Evolutionary conservation across 768 basidiomycete genomes (phyloP).

Genomic region (Amanita pseudoporphyria): DNA sequence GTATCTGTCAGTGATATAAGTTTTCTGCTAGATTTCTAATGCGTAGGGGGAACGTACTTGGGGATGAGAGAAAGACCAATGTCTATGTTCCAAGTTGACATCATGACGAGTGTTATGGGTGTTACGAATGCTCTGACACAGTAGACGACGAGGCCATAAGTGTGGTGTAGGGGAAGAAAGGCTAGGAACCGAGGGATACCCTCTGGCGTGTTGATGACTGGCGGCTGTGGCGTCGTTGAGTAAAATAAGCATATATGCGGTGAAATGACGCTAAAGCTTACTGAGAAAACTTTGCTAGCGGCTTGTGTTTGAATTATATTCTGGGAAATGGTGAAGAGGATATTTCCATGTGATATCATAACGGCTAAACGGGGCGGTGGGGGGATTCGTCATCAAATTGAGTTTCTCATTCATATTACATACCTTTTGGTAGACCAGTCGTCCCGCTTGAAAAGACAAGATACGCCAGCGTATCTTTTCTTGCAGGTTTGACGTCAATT

Average conservation of each 20-base stretch:
- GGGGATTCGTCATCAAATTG: neutral
- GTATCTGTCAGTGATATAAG: conserved; percentile 30
- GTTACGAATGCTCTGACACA: conserved; percentile 37
- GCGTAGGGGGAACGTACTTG: neutral
- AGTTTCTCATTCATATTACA: neutral
- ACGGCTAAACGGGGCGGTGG: conserved; percentile 32
- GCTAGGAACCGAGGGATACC: conserved; percentile 41
- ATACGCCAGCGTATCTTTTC: conserved; percentile 51
- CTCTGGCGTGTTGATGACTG: conserved; percentile 29
- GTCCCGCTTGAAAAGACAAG: conserved; percentile 74
- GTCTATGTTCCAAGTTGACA: conserved; percentile 49
- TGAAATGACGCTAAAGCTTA: conserved; percentile 15
- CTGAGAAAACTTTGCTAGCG: conserved; percentile 25
- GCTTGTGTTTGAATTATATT: conserved; percentile 20
- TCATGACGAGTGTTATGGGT: conserved; percentile 39
- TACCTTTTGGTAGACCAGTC: conserved; percentile 58
- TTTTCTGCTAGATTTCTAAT: neutral
- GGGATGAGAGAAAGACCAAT: neutral
- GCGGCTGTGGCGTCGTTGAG: conserved; percentile 20
- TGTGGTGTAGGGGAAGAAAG: conserved; percentile 61
- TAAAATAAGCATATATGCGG: neutral
- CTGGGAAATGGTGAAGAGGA: conserved; percentile 37
- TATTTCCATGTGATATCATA: conserved; percentile 66
- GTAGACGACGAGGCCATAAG: conserved; percentile 49
- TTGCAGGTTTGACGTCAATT: conserved; percentile 34